Percentiles rank a stretch among this genome's conserved stretches.
These are phyloP conservation scores for Trichosporon sp. DNA, from an alignment of 1,284 basidiomycete species.

Conservation along the genomic window DNA sequence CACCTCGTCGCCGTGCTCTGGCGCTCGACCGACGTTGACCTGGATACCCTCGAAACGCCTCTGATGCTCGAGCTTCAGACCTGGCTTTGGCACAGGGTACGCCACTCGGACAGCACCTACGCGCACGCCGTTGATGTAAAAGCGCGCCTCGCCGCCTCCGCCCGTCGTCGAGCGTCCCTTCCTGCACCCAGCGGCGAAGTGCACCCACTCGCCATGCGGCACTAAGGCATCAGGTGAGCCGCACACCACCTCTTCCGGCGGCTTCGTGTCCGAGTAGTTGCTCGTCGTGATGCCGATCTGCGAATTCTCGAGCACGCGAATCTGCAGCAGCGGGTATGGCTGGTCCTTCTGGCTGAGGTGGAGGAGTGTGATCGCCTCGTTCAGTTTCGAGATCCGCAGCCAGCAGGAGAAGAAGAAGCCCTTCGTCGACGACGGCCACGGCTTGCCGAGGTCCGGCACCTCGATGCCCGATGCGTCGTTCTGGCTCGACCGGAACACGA, in stretches of 20 bases:
- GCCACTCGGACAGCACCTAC: conserved; percentile 48
- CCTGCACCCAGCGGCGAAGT: conserved; percentile 49
- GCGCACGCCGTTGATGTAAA: conserved; percentile 50
- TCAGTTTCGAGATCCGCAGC: conserved; percentile 51
- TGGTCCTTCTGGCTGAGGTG: conserved; percentile 40
- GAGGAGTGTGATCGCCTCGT: conserved; percentile 48
- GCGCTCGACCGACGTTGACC: conserved; percentile 24
- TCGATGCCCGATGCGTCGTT: conserved; percentile 45
- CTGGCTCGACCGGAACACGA: conserved; percentile 44
- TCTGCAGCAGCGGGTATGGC: conserved; percentile 42
- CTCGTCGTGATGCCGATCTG: conserved; percentile 50
- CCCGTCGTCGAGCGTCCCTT: conserved; percentile 32
- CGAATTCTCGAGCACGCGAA: conserved; percentile 55
- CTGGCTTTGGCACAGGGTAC: conserved; percentile 41
- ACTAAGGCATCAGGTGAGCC: conserved; percentile 51
- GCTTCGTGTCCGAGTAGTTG: conserved; percentile 20
- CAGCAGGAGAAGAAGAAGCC: conserved; percentile 53
- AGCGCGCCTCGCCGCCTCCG: conserved; percentile 44
- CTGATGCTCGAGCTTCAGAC: neutral
- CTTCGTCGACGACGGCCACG: conserved; percentile 47
- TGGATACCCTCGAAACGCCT: conserved; percentile 24
- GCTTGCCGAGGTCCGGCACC: conserved; percentile 42
- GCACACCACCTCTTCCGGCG: conserved; percentile 48
- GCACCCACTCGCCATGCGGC: conserved; percentile 54
- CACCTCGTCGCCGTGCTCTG: conserved; percentile 3